Evolutionary conservation across 2,329 filamentous ascomycete species (phyloP).

Genomic region (Ophiocordyceps camponoti-saundersi): DNA sequence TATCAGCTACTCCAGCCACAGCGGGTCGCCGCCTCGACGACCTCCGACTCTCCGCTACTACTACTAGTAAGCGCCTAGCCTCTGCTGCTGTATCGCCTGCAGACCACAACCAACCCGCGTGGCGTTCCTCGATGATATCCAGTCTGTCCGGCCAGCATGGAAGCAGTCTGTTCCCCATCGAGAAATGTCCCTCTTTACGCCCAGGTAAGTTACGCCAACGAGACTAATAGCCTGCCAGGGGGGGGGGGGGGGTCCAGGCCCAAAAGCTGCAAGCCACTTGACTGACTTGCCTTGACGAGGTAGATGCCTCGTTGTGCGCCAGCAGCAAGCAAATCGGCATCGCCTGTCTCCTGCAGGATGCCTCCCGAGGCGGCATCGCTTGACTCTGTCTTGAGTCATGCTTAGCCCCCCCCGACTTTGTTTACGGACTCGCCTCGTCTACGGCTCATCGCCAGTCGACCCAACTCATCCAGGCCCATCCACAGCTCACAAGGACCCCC

Average conservation of each 20-base stretch:
- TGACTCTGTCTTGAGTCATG: not conserved
- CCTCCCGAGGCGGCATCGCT: not conserved
- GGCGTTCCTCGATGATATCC: too few relatives aligned
- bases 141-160: too few relatives aligned
- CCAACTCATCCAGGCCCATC: not conserved
- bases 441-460: not conserved
- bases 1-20: not conserved
- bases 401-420: not conserved
- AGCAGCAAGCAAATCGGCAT: not conserved
- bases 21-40: not conserved
- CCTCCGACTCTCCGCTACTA: not conserved
- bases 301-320: too few relatives aligned
- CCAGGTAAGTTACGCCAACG: too few relatives aligned
- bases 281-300: not conserved
- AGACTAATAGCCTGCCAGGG: too few relatives aligned
- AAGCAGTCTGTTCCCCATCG: too few relatives aligned
- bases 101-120: too few relatives aligned
- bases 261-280: too few relatives aligned
- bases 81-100: too few relatives aligned
- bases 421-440: not conserved
- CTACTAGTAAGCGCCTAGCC: too few relatives aligned
- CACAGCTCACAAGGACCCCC: not conserved
- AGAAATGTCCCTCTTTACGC: too few relatives aligned
- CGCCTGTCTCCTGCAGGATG: not conserved
- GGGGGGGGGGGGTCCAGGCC: too few relatives aligned